These are phyloP conservation scores for Colletotrichum eremochloae DNA, from an alignment of 2,329 filamentous ascomycete genomes.

Conservation along the genomic window DNA sequence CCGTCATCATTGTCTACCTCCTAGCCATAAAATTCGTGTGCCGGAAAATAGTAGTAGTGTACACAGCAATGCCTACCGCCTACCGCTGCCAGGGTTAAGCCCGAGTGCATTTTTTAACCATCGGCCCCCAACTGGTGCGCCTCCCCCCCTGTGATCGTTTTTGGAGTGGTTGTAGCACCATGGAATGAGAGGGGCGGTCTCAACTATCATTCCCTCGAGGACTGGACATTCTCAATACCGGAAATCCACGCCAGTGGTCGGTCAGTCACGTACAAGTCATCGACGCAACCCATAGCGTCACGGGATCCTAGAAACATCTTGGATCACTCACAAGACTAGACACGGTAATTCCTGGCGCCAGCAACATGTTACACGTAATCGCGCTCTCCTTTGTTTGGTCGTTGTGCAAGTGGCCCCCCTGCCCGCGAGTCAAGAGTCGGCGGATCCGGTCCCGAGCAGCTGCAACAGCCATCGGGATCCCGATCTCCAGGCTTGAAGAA, in stretches of 20 bases:
- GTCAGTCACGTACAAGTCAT: conserved; percentile 21
- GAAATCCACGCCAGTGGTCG: conserved; percentile 18
- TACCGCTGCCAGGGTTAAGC: conserved; percentile 19
- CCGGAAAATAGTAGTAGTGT: not conserved
- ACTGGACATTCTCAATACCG: conserved; percentile 25
- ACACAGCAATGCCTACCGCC: not conserved
- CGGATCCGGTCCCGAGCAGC: conserved; percentile 38
- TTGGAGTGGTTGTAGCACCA: conserved; percentile 8
- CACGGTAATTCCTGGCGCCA: conserved; percentile 1
- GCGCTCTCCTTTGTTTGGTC: conserved; percentile 26
- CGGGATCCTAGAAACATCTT: conserved; percentile 24
- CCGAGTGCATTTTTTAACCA: conserved; percentile 8
- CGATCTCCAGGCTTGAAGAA: conserved; percentile 28
- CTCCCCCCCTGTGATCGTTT: not conserved
- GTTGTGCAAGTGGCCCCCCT: not conserved
- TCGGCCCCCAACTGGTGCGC: conserved; percentile 1
- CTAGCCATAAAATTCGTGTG: conserved; percentile 15
- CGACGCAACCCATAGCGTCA: conserved; percentile 16
- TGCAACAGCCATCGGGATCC: conserved; percentile 13
- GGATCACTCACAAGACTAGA: conserved; percentile 19
- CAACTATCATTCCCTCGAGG: conserved; percentile 29
- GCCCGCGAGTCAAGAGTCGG: conserved; percentile 39
- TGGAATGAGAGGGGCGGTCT: conserved; percentile 29
- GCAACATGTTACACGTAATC: conserved; percentile 25
- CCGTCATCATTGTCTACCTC: not conserved